Percentiles rank a stretch among this genome's conserved stretches.
Evolutionary conservation across 495 filamentous ascomycete genomes (phyloP).

Genomic region (Aspergillus leporis): DNA sequence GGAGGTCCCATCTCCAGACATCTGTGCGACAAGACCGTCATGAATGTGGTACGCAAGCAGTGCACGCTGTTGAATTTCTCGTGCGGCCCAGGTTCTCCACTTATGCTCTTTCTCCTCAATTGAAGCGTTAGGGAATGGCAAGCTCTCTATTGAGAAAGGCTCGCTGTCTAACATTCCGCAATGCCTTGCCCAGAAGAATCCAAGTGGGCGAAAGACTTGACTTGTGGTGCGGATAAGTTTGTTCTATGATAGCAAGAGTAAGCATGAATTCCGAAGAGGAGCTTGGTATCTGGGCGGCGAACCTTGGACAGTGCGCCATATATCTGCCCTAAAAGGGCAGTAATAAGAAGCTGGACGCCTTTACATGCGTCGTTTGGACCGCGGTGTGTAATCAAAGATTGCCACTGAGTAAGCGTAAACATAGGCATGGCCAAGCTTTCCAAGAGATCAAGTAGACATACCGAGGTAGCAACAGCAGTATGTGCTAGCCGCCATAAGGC

Average conservation of each 20-base stretch:
- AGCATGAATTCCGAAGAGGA: not conserved
- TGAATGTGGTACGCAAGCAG: slow-evolving; percentile 49
- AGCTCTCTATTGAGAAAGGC: slow-evolving; percentile 36
- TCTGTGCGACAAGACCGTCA: slow-evolving; percentile 49
- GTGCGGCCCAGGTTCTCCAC: slow-evolving; percentile 47
- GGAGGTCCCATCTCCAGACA: slow-evolving; percentile 46
- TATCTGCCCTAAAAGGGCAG: slow-evolving; percentile 46
- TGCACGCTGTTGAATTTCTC: slow-evolving; percentile 49
- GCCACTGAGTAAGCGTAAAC: slow-evolving; percentile 33
- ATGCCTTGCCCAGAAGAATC: slow-evolving; percentile 52
- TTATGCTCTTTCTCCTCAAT: slow-evolving; percentile 38
- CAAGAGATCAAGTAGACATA: slow-evolving; percentile 13
- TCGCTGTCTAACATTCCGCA: slow-evolving; percentile 46
- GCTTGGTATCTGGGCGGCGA: not conserved
- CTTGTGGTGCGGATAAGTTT: slow-evolving; percentile 46
- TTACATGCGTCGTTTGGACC: slow-evolving; percentile 48
- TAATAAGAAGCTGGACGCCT: slow-evolving; percentile 50
- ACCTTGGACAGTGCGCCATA: slow-evolving; percentile 50
- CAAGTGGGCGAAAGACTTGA: slow-evolving; percentile 49
- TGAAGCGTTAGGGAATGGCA: slow-evolving; percentile 35
- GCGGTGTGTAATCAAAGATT: slow-evolving; percentile 47
- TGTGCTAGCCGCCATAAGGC: slow-evolving; percentile 50
- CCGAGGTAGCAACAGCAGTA: slow-evolving; percentile 49
- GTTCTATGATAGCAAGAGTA: slow-evolving; percentile 26
- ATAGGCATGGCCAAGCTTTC: not conserved